Conservation (phyloP, 257 asterid species). For the Avicennia marina region DNA sequence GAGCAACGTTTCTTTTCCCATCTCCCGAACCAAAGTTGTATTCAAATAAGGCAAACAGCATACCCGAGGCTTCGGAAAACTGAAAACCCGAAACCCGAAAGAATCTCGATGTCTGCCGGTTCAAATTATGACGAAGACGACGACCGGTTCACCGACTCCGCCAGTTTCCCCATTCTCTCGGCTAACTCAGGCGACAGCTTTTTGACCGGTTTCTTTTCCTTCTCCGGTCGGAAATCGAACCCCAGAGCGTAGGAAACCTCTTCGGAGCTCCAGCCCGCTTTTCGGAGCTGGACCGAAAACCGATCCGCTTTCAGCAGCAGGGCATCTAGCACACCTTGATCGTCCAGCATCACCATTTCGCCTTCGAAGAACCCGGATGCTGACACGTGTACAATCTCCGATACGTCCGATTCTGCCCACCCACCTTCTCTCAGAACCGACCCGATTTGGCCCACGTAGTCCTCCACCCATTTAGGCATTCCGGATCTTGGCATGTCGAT, state of each 20-base stretch:
- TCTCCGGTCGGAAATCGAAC: conserved; percentile 75
- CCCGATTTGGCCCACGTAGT: conserved; percentile 73
- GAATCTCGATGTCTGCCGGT: conserved; percentile 44
- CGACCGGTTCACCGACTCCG: conserved; percentile 71
- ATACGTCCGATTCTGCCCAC: conserved; percentile 89
- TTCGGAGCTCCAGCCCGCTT: conserved; percentile 96
- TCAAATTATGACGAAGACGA: conserved; percentile 24
- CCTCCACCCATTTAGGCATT: conserved; percentile 83
- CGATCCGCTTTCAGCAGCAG: conserved; percentile 83
- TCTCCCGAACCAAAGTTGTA: not conserved
- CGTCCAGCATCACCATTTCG: conserved; percentile 82
- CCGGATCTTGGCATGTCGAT: conserved; percentile 59
- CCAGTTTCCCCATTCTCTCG: conserved; percentile 71
- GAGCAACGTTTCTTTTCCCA: conserved; percentile 16
- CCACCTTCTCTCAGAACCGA: conserved; percentile 77
- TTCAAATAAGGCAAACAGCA: conserved; percentile 1
- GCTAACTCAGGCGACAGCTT: conserved; percentile 72
- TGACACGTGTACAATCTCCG: conserved; percentile 71
- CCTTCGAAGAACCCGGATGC: conserved; percentile 85
- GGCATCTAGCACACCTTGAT: conserved; percentile 80
- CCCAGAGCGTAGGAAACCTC: conserved; percentile 88
- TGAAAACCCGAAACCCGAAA: conserved; percentile 5
- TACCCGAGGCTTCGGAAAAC: conserved; percentile 52
- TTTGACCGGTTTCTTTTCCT: conserved; percentile 55
- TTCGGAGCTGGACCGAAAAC: conserved; percentile 74